Base-by-base conservation (phyloP, 768 basidiomycete species). In the Leccinellum albellum region DNA sequence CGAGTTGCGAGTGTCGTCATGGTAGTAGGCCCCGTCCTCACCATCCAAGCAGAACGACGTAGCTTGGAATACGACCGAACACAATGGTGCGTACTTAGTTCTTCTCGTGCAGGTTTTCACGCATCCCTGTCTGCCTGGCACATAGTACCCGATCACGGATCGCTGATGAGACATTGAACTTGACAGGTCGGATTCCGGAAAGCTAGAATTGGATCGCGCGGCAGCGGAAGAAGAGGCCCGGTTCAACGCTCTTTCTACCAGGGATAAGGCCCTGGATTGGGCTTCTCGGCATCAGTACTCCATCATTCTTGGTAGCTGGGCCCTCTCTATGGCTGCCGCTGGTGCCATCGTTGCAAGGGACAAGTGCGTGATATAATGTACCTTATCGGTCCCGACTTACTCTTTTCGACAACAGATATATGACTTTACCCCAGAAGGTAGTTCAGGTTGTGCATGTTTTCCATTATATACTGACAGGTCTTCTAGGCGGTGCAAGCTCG, bases 251-350 rank as follows among this genome's bases (percentile, higher is more conserved):
- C 63, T 91, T 65, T 71, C 78, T 2, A 62, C 74, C 7, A 70
- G 61, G 26, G 79, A 88, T 32, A 88, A 88, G 66, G 58, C 80
- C 21, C 65, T 72, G 4, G 86, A 90, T 62, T 89, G 86, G 81
- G 82, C 83, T 1, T 67, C 65, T 17, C 78, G 86, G 14, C 86
- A 90, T 61, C 81, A 90, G 66, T 91, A 87, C 60, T 81, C 82
- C 50, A 72, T 90, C 63, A 91, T 93, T 55, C 76, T 88, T 26
- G 86, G 85, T 28, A 81, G 85, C 44, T 92, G 91, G 91, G 88
- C 85, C 1, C 68, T 78, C 8, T 85, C 85, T 66, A 78, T 92
- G 65, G 82, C 75, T 4, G 68, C 82, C 21, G 85, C 89, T 4
- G 87, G 85, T 49, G 77, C 77, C 4, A 76, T 87, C 50, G 87